Evolutionary conservation across 192 early-diverging fungal genomes (phyloP), one percentile per base, ranked within the genome.

Genomic region (Entophlyctis helioformis): DNA sequence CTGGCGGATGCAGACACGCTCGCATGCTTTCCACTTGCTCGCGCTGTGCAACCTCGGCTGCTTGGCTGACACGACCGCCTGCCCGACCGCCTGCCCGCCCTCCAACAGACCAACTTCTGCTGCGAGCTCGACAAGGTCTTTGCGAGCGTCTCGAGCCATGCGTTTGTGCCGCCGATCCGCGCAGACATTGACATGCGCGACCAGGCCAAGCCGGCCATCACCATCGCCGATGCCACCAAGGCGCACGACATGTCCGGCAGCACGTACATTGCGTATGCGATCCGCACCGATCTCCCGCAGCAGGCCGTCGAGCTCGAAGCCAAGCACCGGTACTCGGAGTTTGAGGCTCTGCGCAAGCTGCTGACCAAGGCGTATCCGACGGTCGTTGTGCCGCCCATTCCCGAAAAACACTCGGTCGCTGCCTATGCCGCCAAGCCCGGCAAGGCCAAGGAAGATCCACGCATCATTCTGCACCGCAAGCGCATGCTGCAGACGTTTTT

Each of bases 271-370:
- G 59, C 66, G n/a, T 78, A 78, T 53, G 36, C 69, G 8, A 73
- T 76, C 39, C 58, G 44, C 64, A 81, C 53, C 62, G 60, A 48
- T 24, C 27, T 73, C 36, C 53, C 49, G 13, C 36, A 31, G 1
- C 24, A 49, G 42, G 23, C 29, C 11, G 6, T 62, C 12, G 52
- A 59, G 19, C 49, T 53, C 38, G 85, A 87, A 58, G 72, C 85
- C 27, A 82, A 72, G 48, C 81, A 86, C 37, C 76, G 95, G 27
- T 98, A 98, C 62, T 90, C 87, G 43, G 95, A 98, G 60, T 98
- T 98, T 50, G 93, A 95, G 59, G 81, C 88, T 2, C 69, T 98
- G 35, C 70, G 90, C 46, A 83, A 72, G 39, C 59, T 81, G 11
- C 69, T 98, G 40, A 67, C 64, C 16, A 67, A 77, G 31, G 69